Evolutionary conservation across 2,329 filamentous ascomycete species (phyloP).

Genomic region (Hypocrella siamensis): DNA sequence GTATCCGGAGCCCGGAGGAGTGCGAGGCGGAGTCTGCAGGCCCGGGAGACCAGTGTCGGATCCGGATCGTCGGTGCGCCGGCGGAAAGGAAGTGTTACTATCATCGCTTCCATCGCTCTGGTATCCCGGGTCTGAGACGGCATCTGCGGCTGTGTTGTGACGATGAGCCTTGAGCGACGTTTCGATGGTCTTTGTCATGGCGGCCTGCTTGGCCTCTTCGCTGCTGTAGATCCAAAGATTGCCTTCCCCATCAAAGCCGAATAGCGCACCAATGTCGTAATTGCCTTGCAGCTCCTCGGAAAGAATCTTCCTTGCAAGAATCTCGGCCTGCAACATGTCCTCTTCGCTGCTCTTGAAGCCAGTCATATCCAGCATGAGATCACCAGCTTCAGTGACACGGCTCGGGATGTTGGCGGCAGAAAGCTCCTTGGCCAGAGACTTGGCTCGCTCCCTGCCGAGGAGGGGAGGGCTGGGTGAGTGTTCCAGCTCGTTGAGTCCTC

Average conservation of each 20-base stretch:
- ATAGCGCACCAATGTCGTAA: constrained; percentile 89
- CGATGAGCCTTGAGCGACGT: constrained; percentile 28
- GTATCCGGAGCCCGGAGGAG: constrained; percentile 50
- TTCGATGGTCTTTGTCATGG: constrained; percentile 49
- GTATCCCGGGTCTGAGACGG: constrained; percentile 83
- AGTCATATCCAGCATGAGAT: constrained; percentile 96
- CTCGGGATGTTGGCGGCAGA: constrained; percentile 84
- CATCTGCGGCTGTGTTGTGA: constrained; percentile 51
- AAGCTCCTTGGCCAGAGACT: constrained; percentile 72
- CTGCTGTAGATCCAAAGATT: constrained; percentile 99
- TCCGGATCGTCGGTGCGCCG: constrained; percentile 47
- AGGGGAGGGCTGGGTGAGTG: constrained; percentile 66
- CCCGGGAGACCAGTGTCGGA: constrained; percentile 43
- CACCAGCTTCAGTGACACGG: constrained; percentile 79
- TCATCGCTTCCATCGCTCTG: constrained; percentile 71
- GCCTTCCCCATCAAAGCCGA: constrained; percentile 86
- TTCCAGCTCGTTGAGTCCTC: constrained; percentile 24
- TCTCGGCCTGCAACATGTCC: constrained; percentile 78
- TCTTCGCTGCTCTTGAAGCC: constrained; percentile 91
- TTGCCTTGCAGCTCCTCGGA: constrained; percentile 86
- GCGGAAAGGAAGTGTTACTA: constrained; percentile 28
- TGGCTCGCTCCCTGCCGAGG: constrained; percentile 63
- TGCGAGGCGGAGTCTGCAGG: constrained; percentile 49
- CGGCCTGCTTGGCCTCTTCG: constrained; percentile 85
- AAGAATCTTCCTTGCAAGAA: constrained; percentile 83